Evolutionary conservation across 352 stramenopile species (phyloP).

Genomic region (Pythium guiyangense): DNA sequence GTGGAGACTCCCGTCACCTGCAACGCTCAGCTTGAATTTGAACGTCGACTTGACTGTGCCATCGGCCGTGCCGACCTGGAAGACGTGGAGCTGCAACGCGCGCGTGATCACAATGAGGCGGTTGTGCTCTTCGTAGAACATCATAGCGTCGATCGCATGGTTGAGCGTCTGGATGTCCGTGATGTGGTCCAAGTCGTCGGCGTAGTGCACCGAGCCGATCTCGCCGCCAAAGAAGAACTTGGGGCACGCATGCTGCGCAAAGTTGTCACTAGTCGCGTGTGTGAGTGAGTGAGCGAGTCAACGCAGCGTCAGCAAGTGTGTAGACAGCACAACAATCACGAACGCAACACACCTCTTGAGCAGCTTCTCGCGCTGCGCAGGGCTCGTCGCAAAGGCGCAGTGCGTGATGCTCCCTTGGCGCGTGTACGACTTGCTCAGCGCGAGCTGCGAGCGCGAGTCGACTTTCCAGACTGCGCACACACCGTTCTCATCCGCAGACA

Average conservation of each 20-base stretch:
- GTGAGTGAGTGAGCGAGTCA: background rate
- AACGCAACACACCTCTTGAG: slow-evolving; percentile 28
- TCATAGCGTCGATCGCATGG: slow-evolving; percentile 86
- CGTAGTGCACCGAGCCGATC: slow-evolving; percentile 85
- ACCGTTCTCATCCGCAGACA: slow-evolving; percentile 89
- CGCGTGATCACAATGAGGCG: slow-evolving; percentile 90
- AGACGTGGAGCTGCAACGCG: slow-evolving; percentile 83
- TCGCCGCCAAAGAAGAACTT: slow-evolving; percentile 95
- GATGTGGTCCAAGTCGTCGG: slow-evolving; percentile 91
- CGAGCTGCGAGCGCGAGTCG: slow-evolving; percentile 72
- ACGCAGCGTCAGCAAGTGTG: background rate
- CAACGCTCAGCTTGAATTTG: slow-evolving; percentile 89
- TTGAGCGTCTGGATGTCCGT: slow-evolving; percentile 86
- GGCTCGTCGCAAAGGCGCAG: slow-evolving; percentile 75
- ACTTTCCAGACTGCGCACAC: slow-evolving; percentile 85
- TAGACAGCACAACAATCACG: background rate
- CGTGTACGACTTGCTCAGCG: slow-evolving; percentile 78
- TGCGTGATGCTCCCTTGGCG: slow-evolving; percentile 85
- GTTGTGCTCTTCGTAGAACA: slow-evolving; percentile 83
- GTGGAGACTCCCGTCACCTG: slow-evolving; percentile 69
- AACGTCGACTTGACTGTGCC: slow-evolving; percentile 80
- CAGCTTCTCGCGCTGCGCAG: slow-evolving; percentile 30
- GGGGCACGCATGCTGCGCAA: slow-evolving; percentile 55
- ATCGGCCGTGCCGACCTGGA: slow-evolving; percentile 79
- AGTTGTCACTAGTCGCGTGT: slow-evolving; percentile 28